Conservation (phyloP, 2,329 filamentous ascomycete species). For the Didymellaceae sp. region DNA sequence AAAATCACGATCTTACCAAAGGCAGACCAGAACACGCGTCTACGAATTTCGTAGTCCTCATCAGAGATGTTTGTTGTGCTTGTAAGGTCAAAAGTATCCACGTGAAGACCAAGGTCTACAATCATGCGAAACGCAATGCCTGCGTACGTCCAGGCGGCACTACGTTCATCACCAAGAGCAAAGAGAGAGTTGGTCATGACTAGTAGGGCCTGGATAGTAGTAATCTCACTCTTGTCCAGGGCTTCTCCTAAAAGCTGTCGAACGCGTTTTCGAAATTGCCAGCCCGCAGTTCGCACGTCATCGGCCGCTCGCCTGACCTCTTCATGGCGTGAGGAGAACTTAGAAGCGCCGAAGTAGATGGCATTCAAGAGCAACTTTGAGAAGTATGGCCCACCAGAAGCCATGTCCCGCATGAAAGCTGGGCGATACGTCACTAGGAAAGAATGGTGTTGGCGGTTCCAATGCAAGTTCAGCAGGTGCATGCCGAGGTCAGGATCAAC, state of each 20-base stretch:
- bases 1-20: slow-evolving; percentile 36
- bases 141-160: slow-evolving; percentile 64
- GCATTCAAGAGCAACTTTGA: slow-evolving; percentile 64
- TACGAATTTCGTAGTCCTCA: slow-evolving; percentile 55
- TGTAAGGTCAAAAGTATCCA: slow-evolving; percentile 47
- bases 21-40: slow-evolving; percentile 56
- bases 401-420: slow-evolving; percentile 54
- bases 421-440: slow-evolving; percentile 59
- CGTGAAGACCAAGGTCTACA: slow-evolving; percentile 61
- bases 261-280: slow-evolving; percentile 56
- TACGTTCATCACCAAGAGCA: slow-evolving; percentile 57
- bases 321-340: slow-evolving; percentile 55
- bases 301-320: slow-evolving; percentile 52
- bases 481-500: slow-evolving; percentile 60
- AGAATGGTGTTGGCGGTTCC: slow-evolving; percentile 61
- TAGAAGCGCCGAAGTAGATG: slow-evolving; percentile 56
- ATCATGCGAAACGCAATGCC: slow-evolving; percentile 64
- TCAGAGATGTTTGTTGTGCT: slow-evolving; percentile 47
- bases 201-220: slow-evolving; percentile 61
- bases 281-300: slow-evolving; percentile 58
- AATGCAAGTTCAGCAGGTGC: slow-evolving; percentile 59
- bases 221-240: slow-evolving; percentile 58
- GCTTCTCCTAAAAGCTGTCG: slow-evolving; percentile 55
- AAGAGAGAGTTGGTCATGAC: slow-evolving; percentile 61
- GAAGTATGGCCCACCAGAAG: slow-evolving; percentile 61